A percentile compares a stretch with the other conserved stretches of the same genome.
These are phyloP conservation scores for Aphanomyces cochlioides DNA, from an alignment of 352 stramenopile genomes.

Conservation along the genomic window DNA sequence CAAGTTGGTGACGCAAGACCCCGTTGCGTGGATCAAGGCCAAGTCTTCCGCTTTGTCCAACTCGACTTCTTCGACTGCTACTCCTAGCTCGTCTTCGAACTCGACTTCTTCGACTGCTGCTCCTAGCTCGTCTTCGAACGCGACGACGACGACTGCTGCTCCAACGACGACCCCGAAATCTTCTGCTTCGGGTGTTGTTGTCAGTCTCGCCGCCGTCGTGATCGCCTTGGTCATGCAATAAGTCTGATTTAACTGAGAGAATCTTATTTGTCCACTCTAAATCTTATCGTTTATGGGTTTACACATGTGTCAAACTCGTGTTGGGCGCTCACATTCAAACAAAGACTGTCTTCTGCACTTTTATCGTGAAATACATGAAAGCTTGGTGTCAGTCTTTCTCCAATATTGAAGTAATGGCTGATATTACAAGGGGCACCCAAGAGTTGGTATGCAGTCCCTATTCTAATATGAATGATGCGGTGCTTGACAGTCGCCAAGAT, in stretches of 20 bases:
- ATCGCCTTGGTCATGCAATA: conserved; percentile 1
- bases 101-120: neutral
- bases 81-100: neutral
- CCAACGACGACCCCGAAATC: conserved; percentile 5
- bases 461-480: no score
- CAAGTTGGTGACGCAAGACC: neutral
- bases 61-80: neutral
- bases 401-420: no score
- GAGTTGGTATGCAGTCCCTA: no score
- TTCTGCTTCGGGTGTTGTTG: neutral
- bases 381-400: no score
- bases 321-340: no score
- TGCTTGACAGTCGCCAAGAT: no score
- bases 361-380: no score
- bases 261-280: no score
- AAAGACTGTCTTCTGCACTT: no score
- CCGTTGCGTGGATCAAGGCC: conserved; percentile 1
- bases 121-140: neutral
- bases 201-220: neutral
- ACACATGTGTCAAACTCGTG: no score
- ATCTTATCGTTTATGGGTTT: no score
- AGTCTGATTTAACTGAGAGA: neutral
- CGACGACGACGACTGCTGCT: neutral
- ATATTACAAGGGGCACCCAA: no score
- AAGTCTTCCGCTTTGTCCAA: neutral